phyloP scores from a whole-genome alignment of 2,329 filamentous ascomycete genomes.

The Hyphodiscus sp. region DNA sequence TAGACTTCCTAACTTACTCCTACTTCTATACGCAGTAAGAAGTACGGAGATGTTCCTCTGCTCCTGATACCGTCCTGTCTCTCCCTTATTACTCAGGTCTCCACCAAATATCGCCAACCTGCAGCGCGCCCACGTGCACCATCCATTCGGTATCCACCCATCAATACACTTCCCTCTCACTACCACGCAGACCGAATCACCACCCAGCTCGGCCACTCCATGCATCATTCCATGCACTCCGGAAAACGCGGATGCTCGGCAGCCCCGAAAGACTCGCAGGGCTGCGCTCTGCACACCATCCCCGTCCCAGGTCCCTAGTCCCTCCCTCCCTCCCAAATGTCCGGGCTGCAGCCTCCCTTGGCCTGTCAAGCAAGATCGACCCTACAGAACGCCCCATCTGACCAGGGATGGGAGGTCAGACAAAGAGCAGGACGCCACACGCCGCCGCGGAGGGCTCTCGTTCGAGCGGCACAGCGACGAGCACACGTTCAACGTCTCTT shows the following conservation, averaged over 20 bases:
- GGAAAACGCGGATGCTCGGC: neutral
- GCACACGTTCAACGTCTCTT: slow-evolving; percentile 4
- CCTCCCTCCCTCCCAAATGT: neutral
- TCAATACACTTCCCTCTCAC: too few relatives aligned
- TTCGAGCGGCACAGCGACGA: neutral
- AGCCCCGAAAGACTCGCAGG: neutral
- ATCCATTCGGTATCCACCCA: neutral
- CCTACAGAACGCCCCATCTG: neutral
- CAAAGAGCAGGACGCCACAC: neutral
- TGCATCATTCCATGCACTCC: neutral
- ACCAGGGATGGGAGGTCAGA: neutral
- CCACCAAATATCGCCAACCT: neutral
- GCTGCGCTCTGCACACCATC: neutral
- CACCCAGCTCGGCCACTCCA: too few relatives aligned
- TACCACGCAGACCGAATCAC: neutral
- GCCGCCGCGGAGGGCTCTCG: neutral
- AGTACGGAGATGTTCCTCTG: too few relatives aligned
- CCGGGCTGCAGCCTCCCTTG: neutral
- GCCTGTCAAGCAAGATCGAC: neutral
- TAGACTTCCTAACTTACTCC: too few relatives aligned
- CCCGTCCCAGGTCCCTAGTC: neutral
- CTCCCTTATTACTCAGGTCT: too few relatives aligned
- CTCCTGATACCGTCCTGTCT: neutral
- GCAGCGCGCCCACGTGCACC: slow-evolving; percentile 1
- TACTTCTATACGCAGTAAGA: too few relatives aligned